Conservation (phyloP, 2,329 filamentous ascomycete species). For the Penicillium capsulatum region DNA sequence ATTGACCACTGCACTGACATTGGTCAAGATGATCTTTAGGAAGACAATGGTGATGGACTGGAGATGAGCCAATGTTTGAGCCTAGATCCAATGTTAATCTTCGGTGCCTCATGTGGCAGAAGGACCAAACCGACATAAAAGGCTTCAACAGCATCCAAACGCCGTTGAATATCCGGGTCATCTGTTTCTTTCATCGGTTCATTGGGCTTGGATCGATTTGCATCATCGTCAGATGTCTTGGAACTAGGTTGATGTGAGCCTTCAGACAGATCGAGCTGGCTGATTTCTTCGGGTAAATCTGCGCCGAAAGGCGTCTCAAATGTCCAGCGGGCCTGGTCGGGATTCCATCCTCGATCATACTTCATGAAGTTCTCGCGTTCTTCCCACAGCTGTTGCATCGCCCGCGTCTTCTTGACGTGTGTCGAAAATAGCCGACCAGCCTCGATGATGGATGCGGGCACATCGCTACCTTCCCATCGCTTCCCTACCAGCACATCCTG, state of each 20-base stretch:
- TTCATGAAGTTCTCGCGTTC: constrained; percentile 87
- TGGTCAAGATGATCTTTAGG: constrained; percentile 79
- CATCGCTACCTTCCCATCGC: constrained; percentile 86
- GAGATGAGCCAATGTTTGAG: constrained; percentile 72
- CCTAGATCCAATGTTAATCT: constrained; percentile 44
- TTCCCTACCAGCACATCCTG: constrained; percentile 77
- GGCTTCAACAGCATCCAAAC: constrained; percentile 68
- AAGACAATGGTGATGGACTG: constrained; percentile 92
- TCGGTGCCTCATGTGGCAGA: not conserved
- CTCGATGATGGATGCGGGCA: constrained; percentile 91
- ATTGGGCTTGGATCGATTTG: too few species aligned
- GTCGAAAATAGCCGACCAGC: constrained; percentile 88
- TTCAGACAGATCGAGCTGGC: constrained; percentile 21
- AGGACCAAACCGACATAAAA: constrained; percentile 68
- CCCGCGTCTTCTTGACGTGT: constrained; percentile 84
- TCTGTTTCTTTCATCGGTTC: constrained; percentile 34
- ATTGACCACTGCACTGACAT: constrained; percentile 79
- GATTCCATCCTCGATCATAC: constrained; percentile 84
- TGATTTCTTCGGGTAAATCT: constrained; percentile 43
- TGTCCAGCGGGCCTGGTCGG: constrained; percentile 35
- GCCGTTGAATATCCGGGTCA: constrained; percentile 44
- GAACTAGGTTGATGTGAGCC: constrained; percentile 9
- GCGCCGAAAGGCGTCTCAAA: constrained; percentile 27
- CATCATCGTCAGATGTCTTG: constrained; percentile 14
- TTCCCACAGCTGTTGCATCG: constrained; percentile 90